These are phyloP conservation scores for Phialocephala sp. DNA, from an alignment of 2,329 filamentous ascomycete species.

Conservation along the genomic window DNA sequence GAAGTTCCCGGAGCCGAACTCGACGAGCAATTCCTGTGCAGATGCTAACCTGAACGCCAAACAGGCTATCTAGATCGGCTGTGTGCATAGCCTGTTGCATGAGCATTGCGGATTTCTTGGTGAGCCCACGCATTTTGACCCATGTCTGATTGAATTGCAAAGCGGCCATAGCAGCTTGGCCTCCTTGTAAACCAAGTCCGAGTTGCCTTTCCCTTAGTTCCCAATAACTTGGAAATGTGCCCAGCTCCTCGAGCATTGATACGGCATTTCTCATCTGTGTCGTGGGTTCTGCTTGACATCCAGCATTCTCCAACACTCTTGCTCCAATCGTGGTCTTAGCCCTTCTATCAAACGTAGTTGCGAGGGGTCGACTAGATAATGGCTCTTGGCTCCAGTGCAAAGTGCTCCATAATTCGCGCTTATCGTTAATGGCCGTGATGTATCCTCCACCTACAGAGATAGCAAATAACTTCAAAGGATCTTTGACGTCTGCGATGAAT, in stretches of 20 bases:
- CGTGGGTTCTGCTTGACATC: neutral
- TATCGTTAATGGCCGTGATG: neutral
- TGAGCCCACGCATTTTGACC: constrained; percentile 6
- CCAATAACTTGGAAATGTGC: constrained; percentile 1
- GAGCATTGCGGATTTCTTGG: neutral
- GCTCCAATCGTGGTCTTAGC: neutral
- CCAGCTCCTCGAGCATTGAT: neutral
- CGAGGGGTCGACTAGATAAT: neutral
- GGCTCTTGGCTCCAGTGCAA: neutral
- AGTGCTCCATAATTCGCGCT: no score
- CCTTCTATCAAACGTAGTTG: neutral
- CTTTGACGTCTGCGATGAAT: constrained; percentile 14
- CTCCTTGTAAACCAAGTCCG: constrained; percentile 3
- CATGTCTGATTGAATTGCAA: constrained; percentile 21
- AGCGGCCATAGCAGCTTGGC: constrained; percentile 9
- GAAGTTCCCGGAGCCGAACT: constrained; percentile 27
- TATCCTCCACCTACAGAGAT: constrained; percentile 15
- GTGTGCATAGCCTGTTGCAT: neutral
- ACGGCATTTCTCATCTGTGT: neutral
- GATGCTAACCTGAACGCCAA: constrained; percentile 36
- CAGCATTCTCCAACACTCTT: neutral
- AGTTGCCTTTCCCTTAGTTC: constrained; percentile 5
- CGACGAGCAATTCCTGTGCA: constrained; percentile 35
- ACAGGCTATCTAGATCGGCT: constrained; percentile 15
- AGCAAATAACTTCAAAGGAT: neutral